These are phyloP conservation scores for Magnolia changhungtana DNA, from an alignment of 164 flowering plant genomes.

Conservation along the genomic window DNA sequence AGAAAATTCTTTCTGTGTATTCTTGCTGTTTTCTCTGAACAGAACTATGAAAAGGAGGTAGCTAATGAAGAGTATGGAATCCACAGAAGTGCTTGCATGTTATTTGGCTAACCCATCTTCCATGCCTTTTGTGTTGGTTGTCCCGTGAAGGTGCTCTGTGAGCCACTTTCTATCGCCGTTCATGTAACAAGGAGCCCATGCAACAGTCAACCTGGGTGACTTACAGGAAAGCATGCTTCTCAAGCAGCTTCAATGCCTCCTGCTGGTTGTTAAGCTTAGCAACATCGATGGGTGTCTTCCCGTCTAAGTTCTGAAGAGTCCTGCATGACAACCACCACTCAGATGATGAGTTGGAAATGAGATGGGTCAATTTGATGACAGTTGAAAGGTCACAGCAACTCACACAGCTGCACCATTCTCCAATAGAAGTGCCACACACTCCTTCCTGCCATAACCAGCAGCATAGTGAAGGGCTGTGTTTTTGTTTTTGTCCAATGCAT, in stretches of 20 bases:
- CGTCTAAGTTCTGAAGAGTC: slow-evolving; percentile 91
- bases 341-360: not conserved
- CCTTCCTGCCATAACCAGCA: slow-evolving; percentile 96
- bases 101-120: not conserved
- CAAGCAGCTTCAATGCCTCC: slow-evolving; percentile 81
- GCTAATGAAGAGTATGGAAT: not conserved
- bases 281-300: slow-evolving; percentile 91
- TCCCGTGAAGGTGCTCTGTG: not conserved
- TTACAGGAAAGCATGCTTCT: slow-evolving; percentile 89
- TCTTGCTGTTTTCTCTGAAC: not conserved
- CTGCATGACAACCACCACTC: slow-evolving; percentile 33
- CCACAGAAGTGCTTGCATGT: not conserved
- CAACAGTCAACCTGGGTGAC: not conserved
- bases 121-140: not conserved
- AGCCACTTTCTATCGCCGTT: not conserved
- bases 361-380: not conserved
- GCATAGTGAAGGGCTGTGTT: slow-evolving; percentile 97
- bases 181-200: not conserved
- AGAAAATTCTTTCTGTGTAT: not conserved
- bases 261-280: slow-evolving; percentile 89
- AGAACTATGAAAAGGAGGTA: too few species aligned
- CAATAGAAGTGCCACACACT: slow-evolving; percentile 84
- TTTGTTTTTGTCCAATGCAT: slow-evolving; percentile 86
- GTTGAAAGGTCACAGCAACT: slow-evolving; percentile 19
- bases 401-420: slow-evolving; percentile 96